A percentile compares a stretch with the other conserved stretches of the same genome.
Conservation (phyloP, 495 filamentous ascomycete species). For the Neohortaea acidophila region DNA sequence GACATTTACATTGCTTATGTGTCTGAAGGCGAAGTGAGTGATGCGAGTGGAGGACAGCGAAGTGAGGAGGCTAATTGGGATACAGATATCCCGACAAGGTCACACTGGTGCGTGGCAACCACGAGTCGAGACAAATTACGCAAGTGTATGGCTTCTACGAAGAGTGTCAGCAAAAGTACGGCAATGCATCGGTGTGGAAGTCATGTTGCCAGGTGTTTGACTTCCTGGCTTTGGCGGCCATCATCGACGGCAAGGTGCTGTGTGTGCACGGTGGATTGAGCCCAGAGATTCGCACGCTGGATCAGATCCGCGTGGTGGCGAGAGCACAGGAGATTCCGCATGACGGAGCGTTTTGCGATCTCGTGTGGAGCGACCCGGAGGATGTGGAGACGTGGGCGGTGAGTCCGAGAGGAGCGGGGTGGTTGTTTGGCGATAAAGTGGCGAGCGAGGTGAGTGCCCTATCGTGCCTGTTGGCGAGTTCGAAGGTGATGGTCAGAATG, state of each 20-base stretch:
- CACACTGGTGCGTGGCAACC: constrained; percentile 90
- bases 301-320: constrained; percentile 95
- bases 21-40: constrained; percentile 84
- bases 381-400: constrained; percentile 98
- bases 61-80: constrained; percentile 6
- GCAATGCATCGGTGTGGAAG: constrained; percentile 97
- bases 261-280: constrained; percentile 96
- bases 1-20: constrained; percentile 89
- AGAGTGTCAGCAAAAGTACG: constrained; percentile 94
- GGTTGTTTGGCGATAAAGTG: constrained; percentile 95
- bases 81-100: constrained; percentile 82
- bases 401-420: constrained; percentile 84
- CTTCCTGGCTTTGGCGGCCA: constrained; percentile 88
- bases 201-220: constrained; percentile 98
- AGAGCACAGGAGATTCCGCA: constrained; percentile 95
- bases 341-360: constrained; percentile 93
- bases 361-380: constrained; percentile 97
- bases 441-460: constrained; percentile 51
- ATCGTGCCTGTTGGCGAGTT: not conserved
- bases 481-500: not conserved
- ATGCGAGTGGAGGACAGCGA: no score
- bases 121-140: constrained; percentile 95
- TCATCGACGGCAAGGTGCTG: constrained; percentile 90
- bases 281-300: constrained; percentile 88
- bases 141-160: constrained; percentile 99